These are phyloP conservation scores for Ogataea chonburiensis DNA, from an alignment of 805 yeast genomes.

Conservation along the genomic window DNA sequence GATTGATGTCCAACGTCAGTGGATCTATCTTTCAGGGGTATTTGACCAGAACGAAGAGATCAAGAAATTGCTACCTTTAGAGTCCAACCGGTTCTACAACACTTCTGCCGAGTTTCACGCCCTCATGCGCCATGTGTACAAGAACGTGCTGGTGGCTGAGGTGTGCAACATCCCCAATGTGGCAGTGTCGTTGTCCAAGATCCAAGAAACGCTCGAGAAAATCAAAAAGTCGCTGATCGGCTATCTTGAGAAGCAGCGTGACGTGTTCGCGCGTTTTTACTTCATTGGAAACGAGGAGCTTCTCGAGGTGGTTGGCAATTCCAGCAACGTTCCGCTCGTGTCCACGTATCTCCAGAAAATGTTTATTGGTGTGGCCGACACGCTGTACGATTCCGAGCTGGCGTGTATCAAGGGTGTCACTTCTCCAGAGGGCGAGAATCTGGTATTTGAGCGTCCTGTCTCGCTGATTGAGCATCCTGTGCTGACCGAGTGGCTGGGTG, in stretches of 20 bases:
- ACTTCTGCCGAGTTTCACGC: conserved; percentile 60
- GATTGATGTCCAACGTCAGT: conserved; percentile 85
- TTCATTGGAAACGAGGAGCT: conserved; percentile 91
- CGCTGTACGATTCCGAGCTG: conserved; percentile 35
- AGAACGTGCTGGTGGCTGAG: conserved; percentile 54
- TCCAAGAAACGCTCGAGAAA: conserved; percentile 53
- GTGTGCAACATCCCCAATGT: conserved; percentile 50
- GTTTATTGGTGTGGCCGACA: conserved; percentile 60
- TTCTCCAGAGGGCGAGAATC: conserved; percentile 66
- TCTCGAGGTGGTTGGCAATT: conserved; percentile 74
- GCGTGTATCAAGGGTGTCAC: conserved; percentile 38
- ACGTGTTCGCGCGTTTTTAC: conserved; percentile 73
- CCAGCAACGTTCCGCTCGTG: conserved; percentile 43
- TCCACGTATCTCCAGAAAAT: conserved; percentile 65
- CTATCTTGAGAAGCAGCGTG: conserved; percentile 78
- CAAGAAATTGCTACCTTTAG: conserved; percentile 62
- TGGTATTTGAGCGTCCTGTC: conserved; percentile 45
- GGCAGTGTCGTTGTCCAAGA: conserved; percentile 43
- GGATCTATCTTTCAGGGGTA: conserved; percentile 83
- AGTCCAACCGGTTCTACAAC: conserved; percentile 62
- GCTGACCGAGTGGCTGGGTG: conserved; percentile 61
- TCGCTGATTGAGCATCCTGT: conserved; percentile 40
- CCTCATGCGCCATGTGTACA: conserved; percentile 48
- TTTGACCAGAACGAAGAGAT: conserved; percentile 63
- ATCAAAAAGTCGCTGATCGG: conserved; percentile 69